Percentiles rank a stretch among this genome's conserved stretches.
Evolutionary conservation across 2,329 filamentous ascomycete species (phyloP).

Genomic region (Alternaria atra): DNA sequence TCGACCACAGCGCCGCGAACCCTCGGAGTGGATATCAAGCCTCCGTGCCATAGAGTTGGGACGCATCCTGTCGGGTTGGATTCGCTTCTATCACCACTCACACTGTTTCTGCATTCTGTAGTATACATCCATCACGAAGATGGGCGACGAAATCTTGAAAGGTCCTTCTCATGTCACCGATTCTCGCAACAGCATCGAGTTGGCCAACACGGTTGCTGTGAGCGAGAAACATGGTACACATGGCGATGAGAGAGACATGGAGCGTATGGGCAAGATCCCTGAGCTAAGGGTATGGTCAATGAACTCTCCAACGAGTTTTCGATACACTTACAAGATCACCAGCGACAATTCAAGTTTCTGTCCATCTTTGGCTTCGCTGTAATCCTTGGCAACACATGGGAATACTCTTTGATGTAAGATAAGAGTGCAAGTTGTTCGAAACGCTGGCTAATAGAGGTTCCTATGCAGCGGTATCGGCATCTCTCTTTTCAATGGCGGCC

Average conservation of each 20-base stretch:
- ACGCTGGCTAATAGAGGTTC: neutral
- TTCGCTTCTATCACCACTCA: neutral
- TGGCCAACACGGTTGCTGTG: neutral
- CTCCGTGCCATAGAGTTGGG: neutral
- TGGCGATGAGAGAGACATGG: conserved; percentile 26
- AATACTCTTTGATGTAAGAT: conserved; percentile 24
- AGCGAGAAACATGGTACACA: conserved; percentile 8
- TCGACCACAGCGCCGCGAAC: neutral
- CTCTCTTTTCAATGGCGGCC: conserved; percentile 16
- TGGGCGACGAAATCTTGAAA: conserved; percentile 1
- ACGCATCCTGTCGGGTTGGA: neutral
- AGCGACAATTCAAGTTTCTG: conserved; percentile 25
- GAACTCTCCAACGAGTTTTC: neutral
- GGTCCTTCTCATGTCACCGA: neutral
- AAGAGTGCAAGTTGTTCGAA: no score
- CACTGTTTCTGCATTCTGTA: neutral
- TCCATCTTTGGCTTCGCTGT: conserved; percentile 25
- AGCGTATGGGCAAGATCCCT: conserved; percentile 32
- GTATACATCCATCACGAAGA: neutral
- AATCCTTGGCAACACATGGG: conserved; percentile 26
- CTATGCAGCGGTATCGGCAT: conserved; percentile 5
- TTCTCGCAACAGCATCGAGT: conserved; percentile 6
- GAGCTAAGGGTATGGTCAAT: conserved; percentile 17
- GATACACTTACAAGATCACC: neutral
- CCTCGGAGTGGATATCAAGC: neutral